Evolutionary conservation across 1,284 basidiomycete species (phyloP).

Genomic region (Cystobasidium pallidum): DNA sequence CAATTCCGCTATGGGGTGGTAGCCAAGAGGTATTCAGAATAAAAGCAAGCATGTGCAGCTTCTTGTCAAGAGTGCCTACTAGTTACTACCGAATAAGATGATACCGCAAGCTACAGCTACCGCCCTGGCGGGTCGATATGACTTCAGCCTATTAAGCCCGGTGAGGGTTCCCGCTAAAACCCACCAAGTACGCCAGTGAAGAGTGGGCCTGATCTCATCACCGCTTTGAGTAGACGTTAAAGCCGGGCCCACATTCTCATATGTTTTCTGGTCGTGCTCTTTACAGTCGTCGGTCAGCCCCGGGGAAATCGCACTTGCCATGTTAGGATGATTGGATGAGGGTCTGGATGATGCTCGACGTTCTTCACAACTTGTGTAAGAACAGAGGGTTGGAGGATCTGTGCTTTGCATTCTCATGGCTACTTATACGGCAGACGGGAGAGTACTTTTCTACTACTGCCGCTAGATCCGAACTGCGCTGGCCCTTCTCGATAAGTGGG

Average conservation of each 20-base stretch:
- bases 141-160: too few relatives aligned
- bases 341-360: too few relatives aligned
- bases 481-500: too few relatives aligned
- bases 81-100: constrained; percentile 3
- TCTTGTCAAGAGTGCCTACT: background rate
- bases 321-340: background rate
- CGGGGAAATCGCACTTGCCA: background rate
- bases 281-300: background rate
- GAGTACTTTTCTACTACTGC: too few relatives aligned
- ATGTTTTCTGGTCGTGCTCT: constrained; percentile 1
- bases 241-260: background rate
- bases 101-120: background rate
- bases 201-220: background rate
- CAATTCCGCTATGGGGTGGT: background rate
- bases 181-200: constrained; percentile 1
- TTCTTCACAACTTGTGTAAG: too few relatives aligned
- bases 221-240: background rate
- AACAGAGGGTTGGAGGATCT: too few relatives aligned
- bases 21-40: too few relatives aligned
- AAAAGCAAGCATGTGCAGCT: too few relatives aligned
- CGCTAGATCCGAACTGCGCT: too few relatives aligned
- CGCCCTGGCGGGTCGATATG: background rate
- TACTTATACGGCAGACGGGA: too few relatives aligned
- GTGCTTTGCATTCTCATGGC: too few relatives aligned
- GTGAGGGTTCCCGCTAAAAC: too few relatives aligned